Evolutionary conservation across 176 grass and related monocot species (phyloP), one percentile per base, ranked within the genome.

Genomic region (Carex kokanica): DNA sequence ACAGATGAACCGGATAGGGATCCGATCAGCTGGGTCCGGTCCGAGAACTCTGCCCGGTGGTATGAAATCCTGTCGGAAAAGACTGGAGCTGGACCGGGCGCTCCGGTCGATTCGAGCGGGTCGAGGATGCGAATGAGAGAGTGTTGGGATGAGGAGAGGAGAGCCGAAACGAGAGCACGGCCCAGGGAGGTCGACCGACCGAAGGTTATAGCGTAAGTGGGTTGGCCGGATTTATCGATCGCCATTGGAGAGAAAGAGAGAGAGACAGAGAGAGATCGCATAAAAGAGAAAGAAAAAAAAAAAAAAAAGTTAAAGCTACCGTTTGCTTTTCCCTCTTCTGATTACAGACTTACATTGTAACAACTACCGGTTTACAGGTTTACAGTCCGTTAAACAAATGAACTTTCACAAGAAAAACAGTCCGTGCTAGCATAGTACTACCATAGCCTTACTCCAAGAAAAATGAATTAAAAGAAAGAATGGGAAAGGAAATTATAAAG

Each of bases 121-220:
- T 92, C 88, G 69, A 86, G 84, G 83, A 91, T 84, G 59, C 80
- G 86, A 77, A 98, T 84, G 74, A 88, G 78, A 21, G 91, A 85
- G 89, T 91, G 91, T 40, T 31, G 75, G 43, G 84, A 83, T 69
- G 93, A 91, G 65, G 85, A 81, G 18, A 89, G 78, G 60, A 99
- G 93, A 56, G 86, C 82, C 12, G 89, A 55, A 60, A 89, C 86
- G 52, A 98, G 87, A 61, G 92, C 85, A 31, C 86, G 88, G 83
- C 91, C 96, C 20, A 98, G 75, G 64, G 88, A 79, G 51, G 88
- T 90, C 74, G 84, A 90, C 25, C 83, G 84, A 59, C 93, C 93
- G 75, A 95, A 95, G 20, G 88, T 88, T 61, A 99, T 89, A 43
- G 84, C 89, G 77, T 88, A 99, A 17, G 60, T 54, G 55, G 74